Conservation (phyloP, 1,284 basidiomycete genomes). For the Microbotryum lychnidis-dioicae region DNA sequence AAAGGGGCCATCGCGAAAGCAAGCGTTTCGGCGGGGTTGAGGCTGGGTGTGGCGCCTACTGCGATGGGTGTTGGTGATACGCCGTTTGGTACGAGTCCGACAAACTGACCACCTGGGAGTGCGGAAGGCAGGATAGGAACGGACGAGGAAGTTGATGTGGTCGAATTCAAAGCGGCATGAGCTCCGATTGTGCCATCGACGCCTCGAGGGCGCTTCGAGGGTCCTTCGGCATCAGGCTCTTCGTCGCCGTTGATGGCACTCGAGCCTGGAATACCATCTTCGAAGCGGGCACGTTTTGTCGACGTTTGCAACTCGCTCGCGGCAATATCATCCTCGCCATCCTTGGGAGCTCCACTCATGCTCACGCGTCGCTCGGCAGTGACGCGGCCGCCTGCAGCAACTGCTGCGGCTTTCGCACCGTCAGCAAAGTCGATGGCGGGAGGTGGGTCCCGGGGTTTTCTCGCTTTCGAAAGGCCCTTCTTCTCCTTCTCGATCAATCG, state of each 20-base stretch:
- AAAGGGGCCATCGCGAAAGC: no score
- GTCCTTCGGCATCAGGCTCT: conserved; percentile 5
- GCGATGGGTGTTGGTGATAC: no score
- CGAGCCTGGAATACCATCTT: neutral
- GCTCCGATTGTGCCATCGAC: conserved; percentile 2
- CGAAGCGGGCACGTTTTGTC: no score
- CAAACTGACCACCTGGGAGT: neutral
- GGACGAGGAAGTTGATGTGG: neutral
- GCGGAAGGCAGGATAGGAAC: no score
- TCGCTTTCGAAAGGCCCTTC: conserved; percentile 44
- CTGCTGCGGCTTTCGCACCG: conserved; percentile 2
- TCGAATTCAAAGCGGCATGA: conserved; percentile 10
- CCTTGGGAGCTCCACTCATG: conserved; percentile 35
- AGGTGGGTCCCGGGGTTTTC: conserved; percentile 39
- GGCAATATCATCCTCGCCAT: conserved; percentile 36
- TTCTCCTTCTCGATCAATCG: conserved; percentile 55
- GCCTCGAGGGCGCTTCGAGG: conserved; percentile 18
- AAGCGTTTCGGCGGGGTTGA: no score
- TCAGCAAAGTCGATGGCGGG: no score
- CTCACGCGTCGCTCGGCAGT: conserved; percentile 52
- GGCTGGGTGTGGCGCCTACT: no score
- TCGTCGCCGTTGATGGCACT: conserved; percentile 8
- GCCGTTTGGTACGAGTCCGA: neutral
- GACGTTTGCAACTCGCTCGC: no score
- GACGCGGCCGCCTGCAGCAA: conserved; percentile 11